Conservation (phyloP, 352 stramenopile species). For the Lagenidium giganteum region DNA sequence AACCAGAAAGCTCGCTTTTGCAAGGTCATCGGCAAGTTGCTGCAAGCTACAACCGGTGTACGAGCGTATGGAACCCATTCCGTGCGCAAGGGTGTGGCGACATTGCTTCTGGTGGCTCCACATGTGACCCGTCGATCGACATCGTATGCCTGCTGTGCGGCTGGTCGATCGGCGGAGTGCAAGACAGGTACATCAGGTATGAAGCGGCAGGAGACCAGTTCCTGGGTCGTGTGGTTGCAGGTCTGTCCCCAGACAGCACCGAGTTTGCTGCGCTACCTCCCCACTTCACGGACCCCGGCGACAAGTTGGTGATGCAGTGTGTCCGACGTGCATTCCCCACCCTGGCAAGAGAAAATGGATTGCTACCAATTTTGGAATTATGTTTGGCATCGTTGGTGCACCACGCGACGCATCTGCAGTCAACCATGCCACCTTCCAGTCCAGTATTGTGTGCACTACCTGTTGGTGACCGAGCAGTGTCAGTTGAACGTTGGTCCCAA, state of each 20-base stretch:
- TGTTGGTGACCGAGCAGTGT: no score
- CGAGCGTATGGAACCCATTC: constrained; percentile 8
- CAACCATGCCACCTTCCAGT: no score
- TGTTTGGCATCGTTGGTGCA: no score
- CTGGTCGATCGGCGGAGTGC: background rate
- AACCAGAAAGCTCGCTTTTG: background rate
- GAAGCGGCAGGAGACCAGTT: constrained; percentile 5
- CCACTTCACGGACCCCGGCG: constrained; percentile 1
- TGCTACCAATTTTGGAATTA: no score
- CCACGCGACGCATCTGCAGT: no score
- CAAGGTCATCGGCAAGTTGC: background rate
- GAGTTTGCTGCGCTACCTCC: constrained; percentile 7
- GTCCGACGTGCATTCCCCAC: no score
- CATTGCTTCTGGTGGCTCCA: constrained; percentile 9
- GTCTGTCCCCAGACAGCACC: constrained; percentile 1
- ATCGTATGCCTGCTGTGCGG: constrained; percentile 11
- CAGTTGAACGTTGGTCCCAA: no score
- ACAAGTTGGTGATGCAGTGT: no score
- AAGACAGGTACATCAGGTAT: background rate
- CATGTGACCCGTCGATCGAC: constrained; percentile 6
- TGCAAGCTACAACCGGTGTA: background rate
- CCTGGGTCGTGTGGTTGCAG: constrained; percentile 3
- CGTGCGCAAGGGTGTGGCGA: constrained; percentile 11
- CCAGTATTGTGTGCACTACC: no score
- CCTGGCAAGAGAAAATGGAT: no score